phyloP scores from a whole-genome alignment of 169 alveolate species.

The Prorocentrum cordatum region DNA sequence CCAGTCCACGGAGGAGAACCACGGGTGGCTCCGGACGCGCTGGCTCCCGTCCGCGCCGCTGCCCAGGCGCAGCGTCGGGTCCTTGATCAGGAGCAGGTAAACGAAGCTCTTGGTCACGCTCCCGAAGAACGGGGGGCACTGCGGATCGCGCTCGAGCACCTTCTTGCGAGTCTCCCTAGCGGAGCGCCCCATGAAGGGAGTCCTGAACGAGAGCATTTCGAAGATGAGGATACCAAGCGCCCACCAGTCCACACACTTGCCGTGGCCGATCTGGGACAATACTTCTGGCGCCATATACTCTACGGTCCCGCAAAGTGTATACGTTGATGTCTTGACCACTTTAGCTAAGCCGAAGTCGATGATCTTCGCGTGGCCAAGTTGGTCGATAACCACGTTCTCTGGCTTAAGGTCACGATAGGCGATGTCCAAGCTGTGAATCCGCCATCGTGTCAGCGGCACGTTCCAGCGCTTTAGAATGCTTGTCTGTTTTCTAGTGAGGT shows the following conservation, averaged over 20 bases:
- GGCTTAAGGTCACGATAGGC: slow-evolving; percentile 70
- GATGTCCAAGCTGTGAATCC: slow-evolving; percentile 71
- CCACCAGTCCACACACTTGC: slow-evolving; percentile 77
- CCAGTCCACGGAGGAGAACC: too few relatives aligned
- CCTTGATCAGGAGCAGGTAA: too few relatives aligned
- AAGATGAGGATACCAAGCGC: slow-evolving; percentile 80
- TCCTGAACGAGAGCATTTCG: slow-evolving; percentile 83
- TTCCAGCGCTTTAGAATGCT: slow-evolving; percentile 81
- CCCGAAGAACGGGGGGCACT: too few relatives aligned
- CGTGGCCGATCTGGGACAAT: slow-evolving; percentile 72
- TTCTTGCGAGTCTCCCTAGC: too few relatives aligned
- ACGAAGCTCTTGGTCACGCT: too few relatives aligned
- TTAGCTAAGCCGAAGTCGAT: slow-evolving; percentile 80
- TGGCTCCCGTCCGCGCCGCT: too few relatives aligned
- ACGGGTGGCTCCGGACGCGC: too few relatives aligned
- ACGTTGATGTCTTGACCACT: slow-evolving; percentile 19
- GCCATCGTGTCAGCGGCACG: slow-evolving; percentile 79
- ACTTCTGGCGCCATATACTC: slow-evolving; percentile 81
- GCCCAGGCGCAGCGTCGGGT: too few relatives aligned
- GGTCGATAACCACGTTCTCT: slow-evolving; percentile 76
- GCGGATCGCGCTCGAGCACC: too few relatives aligned
- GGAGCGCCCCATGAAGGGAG: slow-evolving; percentile 80
- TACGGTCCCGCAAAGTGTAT: slow-evolving; percentile 73
- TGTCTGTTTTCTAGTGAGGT: too few relatives aligned
- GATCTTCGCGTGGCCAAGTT: slow-evolving; percentile 77